Evolutionary conservation across 768 basidiomycete genomes (phyloP).

Genomic region (Boletellus emodensis): DNA sequence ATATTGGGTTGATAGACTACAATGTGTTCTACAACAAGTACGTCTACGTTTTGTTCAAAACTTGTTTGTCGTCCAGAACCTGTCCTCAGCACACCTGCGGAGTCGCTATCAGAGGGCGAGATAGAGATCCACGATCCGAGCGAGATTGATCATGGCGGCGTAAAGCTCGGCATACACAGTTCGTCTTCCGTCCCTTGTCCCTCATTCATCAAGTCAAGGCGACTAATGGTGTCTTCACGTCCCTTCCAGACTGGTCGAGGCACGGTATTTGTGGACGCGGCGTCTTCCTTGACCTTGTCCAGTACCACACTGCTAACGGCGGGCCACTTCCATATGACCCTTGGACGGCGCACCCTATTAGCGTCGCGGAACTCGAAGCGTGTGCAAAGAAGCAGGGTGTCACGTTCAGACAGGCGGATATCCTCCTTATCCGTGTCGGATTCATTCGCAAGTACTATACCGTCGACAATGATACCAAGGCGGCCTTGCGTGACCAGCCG

Average conservation of each 20-base stretch:
- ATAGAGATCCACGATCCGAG: slow-evolving; percentile 47
- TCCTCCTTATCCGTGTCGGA: slow-evolving; percentile 57
- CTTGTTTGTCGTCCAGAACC: not conserved
- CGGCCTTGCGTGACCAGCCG: slow-evolving; percentile 34
- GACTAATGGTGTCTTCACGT: not conserved
- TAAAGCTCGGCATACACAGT: slow-evolving; percentile 68
- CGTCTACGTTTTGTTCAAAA: not conserved
- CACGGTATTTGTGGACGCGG: slow-evolving; percentile 70
- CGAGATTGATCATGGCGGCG: slow-evolving; percentile 42
- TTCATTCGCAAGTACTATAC: slow-evolving; percentile 56
- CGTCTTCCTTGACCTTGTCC: slow-evolving; percentile 61
- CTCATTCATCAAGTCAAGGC: no score
- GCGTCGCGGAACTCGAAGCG: slow-evolving; percentile 51
- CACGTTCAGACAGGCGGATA: slow-evolving; percentile 54
- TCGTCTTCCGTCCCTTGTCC: slow-evolving; percentile 20
- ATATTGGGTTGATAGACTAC: slow-evolving; percentile 51
- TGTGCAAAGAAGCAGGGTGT: slow-evolving; percentile 59
- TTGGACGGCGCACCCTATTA: slow-evolving; percentile 52
- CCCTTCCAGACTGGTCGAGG: slow-evolving; percentile 55
- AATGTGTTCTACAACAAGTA: slow-evolving; percentile 64
- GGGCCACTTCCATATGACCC: slow-evolving; percentile 56
- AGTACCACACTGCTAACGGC: slow-evolving; percentile 41
- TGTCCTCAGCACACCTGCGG: slow-evolving; percentile 38
- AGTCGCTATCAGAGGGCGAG: slow-evolving; percentile 41
- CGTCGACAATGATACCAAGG: slow-evolving; percentile 41